Evolutionary conservation across 768 basidiomycete species (phyloP).

Genomic region (Naganishia onofrii): DNA sequence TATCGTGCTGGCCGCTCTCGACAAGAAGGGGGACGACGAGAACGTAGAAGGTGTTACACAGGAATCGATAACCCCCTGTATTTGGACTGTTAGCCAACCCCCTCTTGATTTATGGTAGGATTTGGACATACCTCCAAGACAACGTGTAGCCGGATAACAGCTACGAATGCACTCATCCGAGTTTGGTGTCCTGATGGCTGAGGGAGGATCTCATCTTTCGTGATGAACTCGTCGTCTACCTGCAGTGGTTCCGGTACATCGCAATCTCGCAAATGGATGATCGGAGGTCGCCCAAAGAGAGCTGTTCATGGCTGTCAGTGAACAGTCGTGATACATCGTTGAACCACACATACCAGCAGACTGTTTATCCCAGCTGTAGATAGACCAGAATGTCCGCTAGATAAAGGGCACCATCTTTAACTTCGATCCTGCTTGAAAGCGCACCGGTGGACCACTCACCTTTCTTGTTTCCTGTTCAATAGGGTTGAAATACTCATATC

Average conservation of each 20-base stretch:
- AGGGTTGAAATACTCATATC: slow-evolving; percentile 69
- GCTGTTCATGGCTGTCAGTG: slow-evolving; percentile 33
- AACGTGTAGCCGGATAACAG: slow-evolving; percentile 72
- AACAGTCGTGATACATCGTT: neutral
- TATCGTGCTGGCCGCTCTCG: slow-evolving; percentile 67
- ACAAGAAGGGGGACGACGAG: slow-evolving; percentile 72
- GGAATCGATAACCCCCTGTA: slow-evolving; percentile 66
- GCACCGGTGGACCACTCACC: slow-evolving; percentile 34
- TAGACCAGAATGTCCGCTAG: slow-evolving; percentile 86
- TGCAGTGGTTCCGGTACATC: slow-evolving; percentile 83
- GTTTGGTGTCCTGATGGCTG: slow-evolving; percentile 72
- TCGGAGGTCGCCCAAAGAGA: slow-evolving; percentile 76
- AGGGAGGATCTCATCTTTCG: slow-evolving; percentile 62
- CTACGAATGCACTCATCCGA: slow-evolving; percentile 76
- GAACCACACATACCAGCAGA: slow-evolving; percentile 63
- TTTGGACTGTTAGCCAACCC: neutral
- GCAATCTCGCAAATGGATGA: slow-evolving; percentile 82
- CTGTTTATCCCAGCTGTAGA: slow-evolving; percentile 92
- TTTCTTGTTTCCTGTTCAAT: slow-evolving; percentile 89
- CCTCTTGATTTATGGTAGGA: neutral
- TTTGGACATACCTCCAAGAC: slow-evolving; percentile 63
- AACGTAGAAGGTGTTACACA: slow-evolving; percentile 65
- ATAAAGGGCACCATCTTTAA: neutral
- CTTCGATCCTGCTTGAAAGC: neutral
- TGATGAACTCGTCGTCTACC: slow-evolving; percentile 86